Conservation (phyloP, 2,329 filamentous ascomycete genomes). For the Claviceps humidiphila region DNA sequence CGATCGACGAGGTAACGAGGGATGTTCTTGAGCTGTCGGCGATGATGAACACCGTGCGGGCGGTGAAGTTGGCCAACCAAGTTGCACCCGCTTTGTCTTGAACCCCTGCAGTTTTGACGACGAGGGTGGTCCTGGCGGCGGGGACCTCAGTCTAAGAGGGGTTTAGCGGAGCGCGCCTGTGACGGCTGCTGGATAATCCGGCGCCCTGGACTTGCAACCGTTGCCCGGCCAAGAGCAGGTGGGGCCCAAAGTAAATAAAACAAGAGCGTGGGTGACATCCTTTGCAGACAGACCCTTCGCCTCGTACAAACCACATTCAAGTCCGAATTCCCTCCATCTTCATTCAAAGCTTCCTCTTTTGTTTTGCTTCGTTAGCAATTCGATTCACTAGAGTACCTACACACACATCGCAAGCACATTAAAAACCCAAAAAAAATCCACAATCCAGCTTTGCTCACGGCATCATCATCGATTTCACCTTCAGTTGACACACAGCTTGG, state of each 20-base stretch:
- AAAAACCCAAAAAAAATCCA: neutral
- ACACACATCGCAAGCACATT: neutral
- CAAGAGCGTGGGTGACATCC: conserved; percentile 14
- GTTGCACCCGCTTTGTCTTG: too few species aligned
- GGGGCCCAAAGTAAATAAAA: conserved; percentile 35
- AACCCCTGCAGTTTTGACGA: neutral
- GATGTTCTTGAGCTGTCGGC: neutral
- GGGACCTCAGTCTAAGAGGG: neutral
- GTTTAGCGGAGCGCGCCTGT: neutral
- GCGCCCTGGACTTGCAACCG: conserved; percentile 5
- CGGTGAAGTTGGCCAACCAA: neutral
- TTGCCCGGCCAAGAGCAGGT: conserved; percentile 24
- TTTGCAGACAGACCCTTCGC: conserved; percentile 10
- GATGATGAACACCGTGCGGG: neutral
- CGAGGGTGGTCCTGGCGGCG: neutral
- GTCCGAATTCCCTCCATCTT: conserved; percentile 8
- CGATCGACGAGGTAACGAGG: neutral
- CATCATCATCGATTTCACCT: conserved; percentile 22
- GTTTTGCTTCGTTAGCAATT: conserved; percentile 9
- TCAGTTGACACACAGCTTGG: conserved; percentile 22
- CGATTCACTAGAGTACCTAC: neutral
- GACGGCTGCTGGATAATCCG: conserved; percentile 8
- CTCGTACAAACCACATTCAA: conserved; percentile 13
- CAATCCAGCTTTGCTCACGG: conserved; percentile 26
- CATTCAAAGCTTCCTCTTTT: neutral